These are phyloP conservation scores for Nymphaea thermarum DNA, from an alignment of 164 flowering plant genomes.

Conservation along the genomic window DNA sequence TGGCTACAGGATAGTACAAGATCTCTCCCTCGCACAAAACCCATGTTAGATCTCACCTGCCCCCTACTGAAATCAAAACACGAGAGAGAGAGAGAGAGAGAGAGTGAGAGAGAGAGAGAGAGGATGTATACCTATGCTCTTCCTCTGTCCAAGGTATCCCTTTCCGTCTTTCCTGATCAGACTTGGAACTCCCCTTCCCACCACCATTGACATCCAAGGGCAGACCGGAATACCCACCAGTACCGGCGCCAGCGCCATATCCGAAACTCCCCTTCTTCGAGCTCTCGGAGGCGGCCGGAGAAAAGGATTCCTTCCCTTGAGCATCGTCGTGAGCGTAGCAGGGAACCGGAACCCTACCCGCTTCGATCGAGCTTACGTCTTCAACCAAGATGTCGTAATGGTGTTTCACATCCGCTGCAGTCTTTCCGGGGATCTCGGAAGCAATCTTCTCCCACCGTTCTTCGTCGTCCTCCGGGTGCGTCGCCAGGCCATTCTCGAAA, in stretches of 20 bases:
- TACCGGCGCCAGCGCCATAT: neutral
- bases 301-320: slow-evolving; percentile 7
- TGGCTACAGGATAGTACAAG: too few relatives aligned
- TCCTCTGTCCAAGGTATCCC: slow-evolving; percentile 97
- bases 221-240: slow-evolving; percentile 12
- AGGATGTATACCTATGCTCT: slow-evolving; percentile 58
- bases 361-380: slow-evolving; percentile 61
- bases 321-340: slow-evolving; percentile 35
- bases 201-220: slow-evolving; percentile 13
- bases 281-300: slow-evolving; percentile 1
- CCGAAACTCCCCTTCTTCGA: slow-evolving; percentile 14
- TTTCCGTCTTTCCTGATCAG: slow-evolving; percentile 71
- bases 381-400: slow-evolving; percentile 50
- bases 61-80: neutral
- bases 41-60: neutral
- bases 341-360: slow-evolving; percentile 57
- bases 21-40: neutral
- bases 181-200: slow-evolving; percentile 32
- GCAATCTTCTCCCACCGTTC: slow-evolving; percentile 51
- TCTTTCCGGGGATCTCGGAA: slow-evolving; percentile 40
- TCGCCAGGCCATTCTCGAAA: slow-evolving; percentile 69
- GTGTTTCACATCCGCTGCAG: slow-evolving; percentile 36
- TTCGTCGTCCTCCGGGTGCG: slow-evolving; percentile 11
- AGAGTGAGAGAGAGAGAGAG: neutral
- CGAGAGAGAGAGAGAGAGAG: neutral